Evolutionary conservation across 148 eudicot genomes (phyloP).

Genomic region (Rhododendron ovatum): DNA sequence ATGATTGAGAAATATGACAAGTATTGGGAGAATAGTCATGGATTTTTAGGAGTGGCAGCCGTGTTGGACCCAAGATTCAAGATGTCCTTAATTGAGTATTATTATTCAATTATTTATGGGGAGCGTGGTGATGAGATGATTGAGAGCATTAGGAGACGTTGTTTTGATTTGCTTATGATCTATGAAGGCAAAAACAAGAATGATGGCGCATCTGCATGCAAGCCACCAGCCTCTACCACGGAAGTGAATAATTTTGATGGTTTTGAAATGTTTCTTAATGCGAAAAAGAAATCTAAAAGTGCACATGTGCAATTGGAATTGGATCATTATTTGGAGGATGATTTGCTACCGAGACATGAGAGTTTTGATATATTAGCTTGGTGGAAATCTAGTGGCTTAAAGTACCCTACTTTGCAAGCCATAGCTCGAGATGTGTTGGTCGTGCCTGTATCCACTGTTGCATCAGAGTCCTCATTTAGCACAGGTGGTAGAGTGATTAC

Average conservation of each 20-base stretch:
- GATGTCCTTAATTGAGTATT: neutral
- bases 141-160: neutral
- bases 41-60: constrained; percentile 6
- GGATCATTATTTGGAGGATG: constrained; percentile 9
- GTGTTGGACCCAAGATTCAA: constrained; percentile 18
- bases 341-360: neutral
- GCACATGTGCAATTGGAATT: constrained; percentile 6
- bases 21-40: neutral
- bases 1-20: too few relatives aligned
- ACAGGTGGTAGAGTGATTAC: constrained; percentile 14
- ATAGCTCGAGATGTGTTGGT: constrained; percentile 24
- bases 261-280: neutral
- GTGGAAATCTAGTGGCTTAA: neutral
- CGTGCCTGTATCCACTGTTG: constrained; percentile 12
- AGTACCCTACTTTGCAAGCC: constrained; percentile 6
- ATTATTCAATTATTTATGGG: constrained; percentile 10
- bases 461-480: constrained; percentile 14
- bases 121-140: neutral
- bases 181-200: neutral
- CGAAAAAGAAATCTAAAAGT: neutral
- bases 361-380: constrained; percentile 8
- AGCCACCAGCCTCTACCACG: neutral
- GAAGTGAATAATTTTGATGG: too few relatives aligned
- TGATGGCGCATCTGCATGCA: too few relatives aligned
- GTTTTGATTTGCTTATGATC: constrained; percentile 9